Conservation (phyloP, 106 monocot genomes). For the Iris macrosiphon region DNA sequence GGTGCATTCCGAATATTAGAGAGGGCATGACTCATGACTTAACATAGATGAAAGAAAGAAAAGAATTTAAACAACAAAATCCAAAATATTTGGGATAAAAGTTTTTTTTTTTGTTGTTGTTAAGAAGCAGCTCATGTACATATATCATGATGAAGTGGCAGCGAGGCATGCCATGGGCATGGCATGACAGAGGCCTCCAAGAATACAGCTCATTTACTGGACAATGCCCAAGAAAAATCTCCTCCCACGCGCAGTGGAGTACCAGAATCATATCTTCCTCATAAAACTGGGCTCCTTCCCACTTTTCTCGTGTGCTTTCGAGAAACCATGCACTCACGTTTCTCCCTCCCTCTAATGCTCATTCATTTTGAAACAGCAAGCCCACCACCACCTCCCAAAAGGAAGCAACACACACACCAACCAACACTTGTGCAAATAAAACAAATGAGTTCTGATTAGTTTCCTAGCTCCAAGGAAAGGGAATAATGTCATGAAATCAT, state of each 20-base stretch:
- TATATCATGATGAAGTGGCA: not conserved
- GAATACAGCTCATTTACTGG: not conserved
- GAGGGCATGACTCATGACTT: no score
- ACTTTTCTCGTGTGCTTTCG: not conserved
- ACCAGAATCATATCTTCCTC: constrained; percentile 1
- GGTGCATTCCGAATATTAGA: no score
- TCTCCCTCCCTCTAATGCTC: no score
- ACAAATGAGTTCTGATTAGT: not conserved
- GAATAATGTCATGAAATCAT: constrained; percentile 1
- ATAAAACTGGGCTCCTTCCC: not conserved
- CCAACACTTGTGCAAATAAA: not conserved
- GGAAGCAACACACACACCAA: not conserved
- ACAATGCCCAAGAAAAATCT: not conserved
- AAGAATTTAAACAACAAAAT: no score
- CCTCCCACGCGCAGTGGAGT: constrained; percentile 4
- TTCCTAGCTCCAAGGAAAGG: not conserved
- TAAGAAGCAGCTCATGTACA: not conserved
- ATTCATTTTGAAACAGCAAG: no score
- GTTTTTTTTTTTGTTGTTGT: not conserved
- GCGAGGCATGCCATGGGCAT: no score
- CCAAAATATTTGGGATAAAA: not conserved
- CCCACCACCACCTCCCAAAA: no score
- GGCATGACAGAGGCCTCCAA: not conserved
- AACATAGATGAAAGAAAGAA: no score
- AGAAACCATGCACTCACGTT: not conserved